Evolutionary conservation across 1,139 yeast species (phyloP).

Genomic region (Starmera stellimalicola): DNA sequence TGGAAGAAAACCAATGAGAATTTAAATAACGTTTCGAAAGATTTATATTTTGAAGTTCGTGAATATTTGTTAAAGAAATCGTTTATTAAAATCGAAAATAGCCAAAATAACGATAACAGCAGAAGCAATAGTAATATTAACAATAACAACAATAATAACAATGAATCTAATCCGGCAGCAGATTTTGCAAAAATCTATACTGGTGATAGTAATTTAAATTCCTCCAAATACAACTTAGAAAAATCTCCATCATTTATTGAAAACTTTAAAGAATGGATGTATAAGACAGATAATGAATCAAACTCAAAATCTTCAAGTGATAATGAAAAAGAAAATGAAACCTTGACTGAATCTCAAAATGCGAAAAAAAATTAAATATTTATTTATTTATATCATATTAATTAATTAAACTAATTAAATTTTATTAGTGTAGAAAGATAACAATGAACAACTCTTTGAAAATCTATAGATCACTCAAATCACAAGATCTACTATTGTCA

Average conservation of each 20-base stretch:
- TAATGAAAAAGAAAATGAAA: conserved; percentile 1
- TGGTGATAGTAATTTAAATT: conserved; percentile 9
- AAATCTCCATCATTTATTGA: conserved; percentile 39
- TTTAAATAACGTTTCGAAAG: conserved; percentile 68
- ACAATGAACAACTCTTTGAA: too few relatives aligned
- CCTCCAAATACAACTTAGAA: conserved; percentile 23
- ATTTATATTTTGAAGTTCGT: conserved; percentile 73
- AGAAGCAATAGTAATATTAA: conserved; percentile 8
- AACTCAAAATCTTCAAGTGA: conserved; percentile 1
- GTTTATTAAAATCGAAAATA: conserved; percentile 11
- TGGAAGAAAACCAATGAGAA: conserved; percentile 68
- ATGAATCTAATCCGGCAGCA: conserved; percentile 35
- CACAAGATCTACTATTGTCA: background rate
- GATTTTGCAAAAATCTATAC: conserved; percentile 26
- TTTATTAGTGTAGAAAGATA: too few relatives aligned
- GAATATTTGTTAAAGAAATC: conserved; percentile 55
- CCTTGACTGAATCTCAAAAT: too few relatives aligned
- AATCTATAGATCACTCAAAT: too few relatives aligned
- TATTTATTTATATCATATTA: too few relatives aligned
- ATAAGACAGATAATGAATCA: conserved; percentile 24
- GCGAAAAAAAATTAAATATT: too few relatives aligned
- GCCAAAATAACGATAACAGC: background rate
- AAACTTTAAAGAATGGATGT: conserved; percentile 64
- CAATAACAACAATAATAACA: conserved; percentile 4
- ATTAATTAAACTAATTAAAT: too few relatives aligned